Evolutionary conservation across 2,329 filamentous ascomycete species (phyloP), one percentile per base, ranked within the genome.

Genomic region (Fusarium proliferatum): DNA sequence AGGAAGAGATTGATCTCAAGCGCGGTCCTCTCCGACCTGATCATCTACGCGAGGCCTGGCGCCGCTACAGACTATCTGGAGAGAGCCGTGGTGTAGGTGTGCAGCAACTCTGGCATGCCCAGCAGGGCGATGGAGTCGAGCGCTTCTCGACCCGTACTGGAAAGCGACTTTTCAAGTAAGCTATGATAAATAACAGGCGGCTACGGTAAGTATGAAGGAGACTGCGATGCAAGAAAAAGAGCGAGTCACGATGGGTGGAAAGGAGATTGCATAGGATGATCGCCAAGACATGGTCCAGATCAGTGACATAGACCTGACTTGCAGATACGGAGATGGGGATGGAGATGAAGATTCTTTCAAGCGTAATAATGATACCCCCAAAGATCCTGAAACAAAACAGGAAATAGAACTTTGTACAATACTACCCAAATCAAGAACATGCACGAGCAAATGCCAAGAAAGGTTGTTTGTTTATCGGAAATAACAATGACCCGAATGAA

Each of bases 21-120:
- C 84, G 86, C 42, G 89, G 87, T 0, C 92, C 93, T 2, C 79
- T 96, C 52, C 88, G 91, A 33, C 92, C 93, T 0, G 93, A 94
- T 69, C 93, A 95, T 81, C 81, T 96, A 51, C 86, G 92, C 26
- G 93, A 95, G 80, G 92, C 93, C 9, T 85, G 92, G 79, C 86
- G 92, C 63, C 86, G 93, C 55, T 93, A 94, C 80, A 92, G 89
- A 79, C 81, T 87, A 49, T 85, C 88, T 30, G 84, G 88, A 8
- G 91, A 92, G 76, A 90, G 91, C 39, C 89, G 90, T 0, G 89
- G 89, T 6, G 86, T 90, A 8, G 90, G 90, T 7, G 86, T 89
- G 74, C 84, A 91, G 71, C 85, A 87, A 73, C 79, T 90, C 19
- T 92, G 89, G 88, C 88, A 91, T 73, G 83, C 86, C 23, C 90